Base-by-base conservation (phyloP, 371 early-diverging fungal species). In the Mucor saturninus region DNA sequence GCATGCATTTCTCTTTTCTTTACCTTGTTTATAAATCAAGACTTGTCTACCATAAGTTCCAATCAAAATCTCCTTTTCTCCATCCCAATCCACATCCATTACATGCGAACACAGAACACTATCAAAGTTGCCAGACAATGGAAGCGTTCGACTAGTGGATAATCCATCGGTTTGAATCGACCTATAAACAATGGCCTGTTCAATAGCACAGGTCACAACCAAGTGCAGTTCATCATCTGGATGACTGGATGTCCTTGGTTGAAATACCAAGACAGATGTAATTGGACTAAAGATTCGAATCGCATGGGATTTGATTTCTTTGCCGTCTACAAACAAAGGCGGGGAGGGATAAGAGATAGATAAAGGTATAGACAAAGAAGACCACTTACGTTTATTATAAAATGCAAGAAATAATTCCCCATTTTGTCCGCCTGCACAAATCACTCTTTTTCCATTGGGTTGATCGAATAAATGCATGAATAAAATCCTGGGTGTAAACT, bases 31-130 rank as follows among this genome's bases (percentile, higher is more conserved):
- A 68, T 90, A 91, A 31, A 92, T 86, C 64, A 92, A 63, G 21
- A 91, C 80, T 51, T 89, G 85, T 14, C 89, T 85, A 0, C 91
- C 86, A 67, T 90, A 90, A 0, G 91, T 92, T 1, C 91, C 92
- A 29, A 90, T 82, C 37, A 92, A 53, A 13, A 92, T 74, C 65
- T 92, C 92, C 40, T 81, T 78, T 42, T 75, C 75, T 3, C 91
- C 92, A 72, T 89, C 87, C 83, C 85, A 90, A 56, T 91, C 89
- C 10, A 91, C 83, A 59, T 92, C 92, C 80, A 87, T 85, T 15
- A 84, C 86, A 74, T 89, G 88, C 1, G 89, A 87, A 13, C 88
- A 83, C 29, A 89, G 68, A 3, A 90, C 86, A 61, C 88, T 86
- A 59, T 89, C 88, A 62, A 86, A 80, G n/a, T 81, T 74, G 29